These are phyloP conservation scores for Spathaspora arborariae DNA, from an alignment of 805 yeast species.

Conservation along the genomic window DNA sequence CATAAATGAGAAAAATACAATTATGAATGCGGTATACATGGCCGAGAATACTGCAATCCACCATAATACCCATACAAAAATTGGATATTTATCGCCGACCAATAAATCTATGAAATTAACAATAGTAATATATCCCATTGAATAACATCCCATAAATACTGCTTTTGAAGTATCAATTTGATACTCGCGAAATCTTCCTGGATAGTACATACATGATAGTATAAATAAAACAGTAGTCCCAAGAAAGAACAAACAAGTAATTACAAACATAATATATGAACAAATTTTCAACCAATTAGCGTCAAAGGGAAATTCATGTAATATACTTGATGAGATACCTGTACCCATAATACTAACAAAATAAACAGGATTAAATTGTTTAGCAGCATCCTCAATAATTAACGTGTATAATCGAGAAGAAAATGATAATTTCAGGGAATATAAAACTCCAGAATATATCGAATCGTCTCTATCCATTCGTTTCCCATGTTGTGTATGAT, in stretches of 20 bases:
- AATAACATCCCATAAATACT: constrained; percentile 71
- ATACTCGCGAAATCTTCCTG: constrained; percentile 12
- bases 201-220: constrained; percentile 38
- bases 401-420: constrained; percentile 1
- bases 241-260: constrained; percentile 48
- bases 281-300: constrained; percentile 54
- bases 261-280: constrained; percentile 61
- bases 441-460: constrained; percentile 2
- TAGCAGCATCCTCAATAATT: constrained; percentile 6
- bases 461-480: constrained; percentile 8
- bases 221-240: constrained; percentile 39
- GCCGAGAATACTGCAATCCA: constrained; percentile 61
- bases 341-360: constrained; percentile 83
- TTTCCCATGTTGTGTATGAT: background rate
- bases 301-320: constrained; percentile 64
- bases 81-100: constrained; percentile 3
- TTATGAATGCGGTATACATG: constrained; percentile 56
- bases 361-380: constrained; percentile 46
- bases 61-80: constrained; percentile 56
- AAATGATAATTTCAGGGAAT: constrained; percentile 2
- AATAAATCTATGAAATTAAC: constrained; percentile 50
- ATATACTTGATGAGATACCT: constrained; percentile 63
- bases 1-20: constrained; percentile 48
- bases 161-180: constrained; percentile 41
- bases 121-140: constrained; percentile 76